phyloP scores from a whole-genome alignment of 2,329 filamentous ascomycete genomes.

The Verticillium tricorpus region DNA sequence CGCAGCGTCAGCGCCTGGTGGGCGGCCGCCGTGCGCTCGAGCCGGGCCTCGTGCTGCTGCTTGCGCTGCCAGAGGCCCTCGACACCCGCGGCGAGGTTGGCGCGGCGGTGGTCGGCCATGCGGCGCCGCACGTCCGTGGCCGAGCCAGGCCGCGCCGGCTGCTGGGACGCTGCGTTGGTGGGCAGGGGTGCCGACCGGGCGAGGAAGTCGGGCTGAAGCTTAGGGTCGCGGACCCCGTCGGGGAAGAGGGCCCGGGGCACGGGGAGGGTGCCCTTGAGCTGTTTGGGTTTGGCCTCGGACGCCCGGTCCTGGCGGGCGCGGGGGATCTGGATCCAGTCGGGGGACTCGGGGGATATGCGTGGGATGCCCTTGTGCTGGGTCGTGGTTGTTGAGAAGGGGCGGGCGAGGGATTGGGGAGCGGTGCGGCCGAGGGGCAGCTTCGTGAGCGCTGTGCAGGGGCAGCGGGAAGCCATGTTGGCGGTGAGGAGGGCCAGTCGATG shows the following conservation, averaged over 20 bases:
- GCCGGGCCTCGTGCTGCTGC: slow-evolving; percentile 31
- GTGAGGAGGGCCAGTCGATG: slow-evolving; percentile 4
- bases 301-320: slow-evolving; percentile 74
- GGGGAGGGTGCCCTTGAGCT: slow-evolving; percentile 74
- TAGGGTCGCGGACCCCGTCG: slow-evolving; percentile 49
- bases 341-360: slow-evolving; percentile 65
- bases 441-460: slow-evolving; percentile 9
- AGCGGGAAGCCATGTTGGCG: slow-evolving; percentile 11
- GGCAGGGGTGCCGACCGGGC: slow-evolving; percentile 54
- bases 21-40: slow-evolving; percentile 32
- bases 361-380: slow-evolving; percentile 16
- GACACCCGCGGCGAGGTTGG: slow-evolving; percentile 69
- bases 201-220: slow-evolving; percentile 59
- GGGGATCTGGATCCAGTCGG: slow-evolving; percentile 80
- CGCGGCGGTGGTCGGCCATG: slow-evolving; percentile 67
- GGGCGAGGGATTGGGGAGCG: slow-evolving; percentile 10
- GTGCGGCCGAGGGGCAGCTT: slow-evolving; percentile 5
- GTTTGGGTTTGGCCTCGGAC: slow-evolving; percentile 39
- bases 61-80: slow-evolving; percentile 65
- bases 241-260: slow-evolving; percentile 78
- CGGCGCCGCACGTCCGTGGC: slow-evolving; percentile 60
- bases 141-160: slow-evolving; percentile 28
- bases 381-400: slow-evolving; percentile 27
- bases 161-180: slow-evolving; percentile 26
- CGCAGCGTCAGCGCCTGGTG: slow-evolving; percentile 37